These are phyloP conservation scores for Dunaliella sp. DNA, from an alignment of 139 green algal genomes.

Conservation along the genomic window DNA sequence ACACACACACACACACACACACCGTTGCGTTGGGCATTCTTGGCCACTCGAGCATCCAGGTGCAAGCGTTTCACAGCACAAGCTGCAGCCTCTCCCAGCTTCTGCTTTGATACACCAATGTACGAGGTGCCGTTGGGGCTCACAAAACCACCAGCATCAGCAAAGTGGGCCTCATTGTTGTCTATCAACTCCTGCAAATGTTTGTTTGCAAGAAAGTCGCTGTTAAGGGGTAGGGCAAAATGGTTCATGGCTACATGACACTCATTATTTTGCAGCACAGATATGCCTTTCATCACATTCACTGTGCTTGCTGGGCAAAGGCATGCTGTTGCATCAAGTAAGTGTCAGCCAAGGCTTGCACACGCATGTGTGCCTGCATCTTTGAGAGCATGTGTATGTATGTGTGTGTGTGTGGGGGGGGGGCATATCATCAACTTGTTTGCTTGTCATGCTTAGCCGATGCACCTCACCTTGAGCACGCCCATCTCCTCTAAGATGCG, in stretches of 20 bases:
- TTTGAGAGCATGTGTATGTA: too few species aligned
- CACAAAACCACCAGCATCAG: constrained; percentile 73
- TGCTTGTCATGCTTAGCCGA: neutral
- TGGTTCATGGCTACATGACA: too few species aligned
- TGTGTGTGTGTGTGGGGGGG: too few species aligned
- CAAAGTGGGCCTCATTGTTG: constrained; percentile 86
- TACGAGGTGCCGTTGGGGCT: constrained; percentile 80
- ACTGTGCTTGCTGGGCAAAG: too few species aligned
- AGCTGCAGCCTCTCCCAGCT: constrained; percentile 57
- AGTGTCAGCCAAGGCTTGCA: too few species aligned
- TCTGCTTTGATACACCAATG: constrained; percentile 62
- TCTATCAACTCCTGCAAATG: constrained; percentile 75
- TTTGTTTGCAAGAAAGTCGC: too few species aligned
- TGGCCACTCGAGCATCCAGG: constrained; percentile 78
- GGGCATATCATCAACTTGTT: too few species aligned
- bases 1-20: too few species aligned
- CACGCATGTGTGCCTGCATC: too few species aligned
- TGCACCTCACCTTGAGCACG: constrained; percentile 33
- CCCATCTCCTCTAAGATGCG: constrained; percentile 65
- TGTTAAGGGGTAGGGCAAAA: neutral
- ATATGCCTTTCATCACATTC: too few species aligned
- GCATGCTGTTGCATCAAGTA: too few species aligned
- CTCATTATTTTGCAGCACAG: too few species aligned
- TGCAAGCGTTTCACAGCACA: constrained; percentile 85
- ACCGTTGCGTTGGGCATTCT: constrained; percentile 15